A percentile compares a stretch with the other conserved stretches of the same genome.
Conservation (phyloP, 164 flowering plant species). For the Stephania japonica region DNA sequence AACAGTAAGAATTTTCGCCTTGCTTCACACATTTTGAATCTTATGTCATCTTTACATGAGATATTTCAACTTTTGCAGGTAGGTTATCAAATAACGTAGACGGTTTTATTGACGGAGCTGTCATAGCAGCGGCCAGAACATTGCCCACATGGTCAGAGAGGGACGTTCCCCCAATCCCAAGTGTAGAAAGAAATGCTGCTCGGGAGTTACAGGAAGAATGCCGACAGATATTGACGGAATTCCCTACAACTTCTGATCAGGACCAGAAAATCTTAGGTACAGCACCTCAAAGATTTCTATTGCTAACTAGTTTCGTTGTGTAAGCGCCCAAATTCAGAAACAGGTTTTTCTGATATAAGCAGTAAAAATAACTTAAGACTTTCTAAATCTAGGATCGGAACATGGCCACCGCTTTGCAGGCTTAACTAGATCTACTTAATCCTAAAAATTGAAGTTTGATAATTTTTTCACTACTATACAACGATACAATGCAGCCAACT, state of each 20-base stretch:
- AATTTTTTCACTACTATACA: not conserved
- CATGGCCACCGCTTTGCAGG: not conserved
- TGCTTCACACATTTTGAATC: constrained; percentile 4
- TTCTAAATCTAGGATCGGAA: not conserved
- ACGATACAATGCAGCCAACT: not conserved
- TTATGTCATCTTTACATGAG: not conserved
- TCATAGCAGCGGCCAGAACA: constrained; percentile 90
- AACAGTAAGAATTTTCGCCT: constrained; percentile 45
- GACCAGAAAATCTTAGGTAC: constrained; percentile 81
- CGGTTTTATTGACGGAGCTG: constrained; percentile 83
- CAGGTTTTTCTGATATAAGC: not conserved
- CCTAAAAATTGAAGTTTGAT: not conserved
- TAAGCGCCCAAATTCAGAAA: not conserved
- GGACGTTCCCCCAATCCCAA: constrained; percentile 78
- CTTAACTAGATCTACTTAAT: not conserved
- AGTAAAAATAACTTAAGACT: not conserved
- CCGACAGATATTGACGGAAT: constrained; percentile 63
- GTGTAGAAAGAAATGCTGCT: constrained; percentile 69
- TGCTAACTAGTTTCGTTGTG: not conserved
- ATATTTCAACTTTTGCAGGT: constrained; percentile 33
- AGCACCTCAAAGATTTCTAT: not conserved
- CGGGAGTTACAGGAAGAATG: constrained; percentile 83
- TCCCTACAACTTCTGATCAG: constrained; percentile 66
- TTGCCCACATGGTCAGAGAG: constrained; percentile 93
- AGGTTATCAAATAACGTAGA: constrained; percentile 45